A percentile compares a stretch with the other conserved stretches of the same genome.
Evolutionary conservation across 2,329 filamentous ascomycete genomes (phyloP).

Genomic region (Claviceps monticola): DNA sequence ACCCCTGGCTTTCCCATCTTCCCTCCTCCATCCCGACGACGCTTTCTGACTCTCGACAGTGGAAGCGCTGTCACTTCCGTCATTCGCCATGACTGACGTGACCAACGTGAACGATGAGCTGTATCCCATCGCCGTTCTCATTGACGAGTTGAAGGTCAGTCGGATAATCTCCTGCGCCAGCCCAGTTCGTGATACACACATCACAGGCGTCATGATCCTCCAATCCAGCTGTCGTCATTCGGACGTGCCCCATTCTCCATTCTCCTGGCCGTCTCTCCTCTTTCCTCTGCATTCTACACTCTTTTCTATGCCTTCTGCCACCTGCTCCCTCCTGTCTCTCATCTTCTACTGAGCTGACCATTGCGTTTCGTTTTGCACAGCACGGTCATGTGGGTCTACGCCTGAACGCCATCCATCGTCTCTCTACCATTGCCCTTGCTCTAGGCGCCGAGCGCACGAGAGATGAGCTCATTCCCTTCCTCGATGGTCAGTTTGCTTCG

Average conservation of each 20-base stretch:
- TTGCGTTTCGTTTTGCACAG: conserved; percentile 30
- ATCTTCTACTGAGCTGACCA: conserved; percentile 14
- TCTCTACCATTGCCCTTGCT: conserved; percentile 95
- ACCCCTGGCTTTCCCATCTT: conserved; percentile 5
- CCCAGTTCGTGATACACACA: not conserved
- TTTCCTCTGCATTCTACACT: not conserved
- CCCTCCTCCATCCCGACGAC: conserved; percentile 3
- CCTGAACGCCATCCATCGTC: conserved; percentile 94
- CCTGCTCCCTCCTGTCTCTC: not conserved
- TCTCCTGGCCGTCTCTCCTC: not conserved
- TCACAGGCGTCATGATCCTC: not conserved
- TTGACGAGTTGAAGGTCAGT: conserved; percentile 95
- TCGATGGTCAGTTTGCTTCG: conserved; percentile 63
- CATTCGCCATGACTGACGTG: conserved; percentile 70
- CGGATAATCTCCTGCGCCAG: conserved; percentile 4
- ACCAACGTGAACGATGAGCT: conserved; percentile 92
- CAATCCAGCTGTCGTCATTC: conserved; percentile 5
- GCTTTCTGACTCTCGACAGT: conserved; percentile 8
- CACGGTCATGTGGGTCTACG: conserved; percentile 97
- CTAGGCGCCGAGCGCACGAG: conserved; percentile 91
- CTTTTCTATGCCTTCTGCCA: not conserved
- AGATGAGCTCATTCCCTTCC: conserved; percentile 96
- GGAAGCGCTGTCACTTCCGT: conserved; percentile 19
- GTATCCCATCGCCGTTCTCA: conserved; percentile 98
- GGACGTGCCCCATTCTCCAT: conserved; percentile 5